Base-by-base conservation (phyloP, 768 basidiomycete species). In the Suillus lakei region DNA sequence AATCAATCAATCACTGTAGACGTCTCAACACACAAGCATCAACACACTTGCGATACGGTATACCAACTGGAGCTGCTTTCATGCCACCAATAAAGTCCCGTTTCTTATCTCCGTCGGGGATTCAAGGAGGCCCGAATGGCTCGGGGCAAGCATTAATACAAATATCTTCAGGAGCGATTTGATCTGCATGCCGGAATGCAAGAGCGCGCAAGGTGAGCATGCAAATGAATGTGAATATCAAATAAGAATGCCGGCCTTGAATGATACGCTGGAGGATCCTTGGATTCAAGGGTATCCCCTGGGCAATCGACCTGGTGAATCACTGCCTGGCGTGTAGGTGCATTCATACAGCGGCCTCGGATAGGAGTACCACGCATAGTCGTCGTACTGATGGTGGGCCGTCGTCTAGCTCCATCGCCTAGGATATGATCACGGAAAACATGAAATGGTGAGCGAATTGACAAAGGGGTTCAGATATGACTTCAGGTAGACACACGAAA, bases 1-100 rank as follows among this genome's bases (percentile, higher is more conserved):
- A 18, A 59, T 10, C 38, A 41, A 59, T 59, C 56, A 18, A 59
- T 59, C 56, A 58, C 26, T n/a, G n/a, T 48, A 18, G 16, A 58
- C 23, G 16, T 59, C 38, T 56, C 55, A 56, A 28, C 16, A 39
- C 38, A 59, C 56, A 38, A 58, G 26, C 38, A 38, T 38, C 55
- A 56, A 38, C 34, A 28, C 38, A 32, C 51, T 28, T 18, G 23
- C 51, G 50, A 30, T 30, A 8, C n/a, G 2, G 23, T 6, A 58
- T 16, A 16, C 26, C 23, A 10, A 39, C 26, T 58, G 26, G 56
- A 58, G 15, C 16, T 58, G 26, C 10, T 16, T 39, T 12, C 18
- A 28, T 39, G 18, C 26, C 38, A 10, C 56, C 26, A 13, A 0
- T 36, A 32, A 4, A 53, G 32, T 26, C 18, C 53, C 53, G 53